These are phyloP conservation scores for Prunus campanulata DNA, from an alignment of 306 rosid species.

Conservation along the genomic window DNA sequence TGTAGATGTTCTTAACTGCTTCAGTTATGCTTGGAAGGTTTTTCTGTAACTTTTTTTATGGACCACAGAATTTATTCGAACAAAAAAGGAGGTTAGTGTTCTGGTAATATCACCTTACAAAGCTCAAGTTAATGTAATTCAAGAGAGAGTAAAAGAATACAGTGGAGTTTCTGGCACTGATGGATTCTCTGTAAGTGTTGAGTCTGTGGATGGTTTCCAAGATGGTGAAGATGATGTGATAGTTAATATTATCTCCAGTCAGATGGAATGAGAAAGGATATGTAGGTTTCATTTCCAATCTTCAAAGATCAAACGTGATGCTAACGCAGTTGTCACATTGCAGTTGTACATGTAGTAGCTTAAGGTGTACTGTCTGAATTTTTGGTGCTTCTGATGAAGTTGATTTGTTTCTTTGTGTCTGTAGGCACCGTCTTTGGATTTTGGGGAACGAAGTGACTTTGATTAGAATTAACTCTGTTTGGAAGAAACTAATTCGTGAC, in stretches of 20 bases:
- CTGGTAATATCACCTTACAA: conserved; percentile 61
- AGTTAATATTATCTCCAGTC: conserved; percentile 23
- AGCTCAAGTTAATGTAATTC: conserved; percentile 48
- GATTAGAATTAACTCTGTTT: conserved; percentile 18
- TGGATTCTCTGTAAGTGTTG: conserved; percentile 41
- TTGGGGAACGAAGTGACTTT: conserved; percentile 34
- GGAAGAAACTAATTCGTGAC: conserved; percentile 35
- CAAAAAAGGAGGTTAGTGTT: conserved; percentile 44
- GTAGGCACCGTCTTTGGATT: conserved; percentile 40
- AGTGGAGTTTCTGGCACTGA: neutral
- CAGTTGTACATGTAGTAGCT: neutral
- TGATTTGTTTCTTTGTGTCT: neutral
- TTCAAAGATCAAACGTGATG: conserved; percentile 51
- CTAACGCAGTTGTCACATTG: conserved; percentile 28
- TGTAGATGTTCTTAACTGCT: neutral
- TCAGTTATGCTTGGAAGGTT: neutral
- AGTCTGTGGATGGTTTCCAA: conserved; percentile 65
- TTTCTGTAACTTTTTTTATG: neutral
- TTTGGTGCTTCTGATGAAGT: neutral
- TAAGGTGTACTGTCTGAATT: neutral
- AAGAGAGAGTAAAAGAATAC: conserved; percentile 34
- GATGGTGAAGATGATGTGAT: conserved; percentile 65
- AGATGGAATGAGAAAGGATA: conserved; percentile 32
- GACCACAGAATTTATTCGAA: conserved; percentile 27
- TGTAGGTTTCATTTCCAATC: conserved; percentile 49